Base-by-base conservation (phyloP, 345 rosid genomes). In the Euphorbia lathyris region DNA sequence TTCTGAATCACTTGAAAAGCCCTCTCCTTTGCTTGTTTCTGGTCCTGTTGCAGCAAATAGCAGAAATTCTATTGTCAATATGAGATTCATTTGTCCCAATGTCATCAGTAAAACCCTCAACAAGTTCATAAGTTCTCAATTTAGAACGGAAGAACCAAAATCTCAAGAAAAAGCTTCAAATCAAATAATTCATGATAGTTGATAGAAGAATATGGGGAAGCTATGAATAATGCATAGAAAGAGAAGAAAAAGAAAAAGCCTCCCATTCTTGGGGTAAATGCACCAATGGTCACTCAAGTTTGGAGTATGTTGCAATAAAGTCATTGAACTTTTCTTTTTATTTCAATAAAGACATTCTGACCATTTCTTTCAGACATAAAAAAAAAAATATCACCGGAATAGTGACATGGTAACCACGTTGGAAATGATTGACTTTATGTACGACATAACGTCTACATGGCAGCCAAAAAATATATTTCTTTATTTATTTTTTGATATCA, bases 1-100 rank as follows among this genome's bases (percentile, higher is more conserved):
- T 8, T 90, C 96, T 7, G 91, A 87, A 75, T 87, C 88, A 29
- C 84, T 72, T 42, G 78, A 79, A 40, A 82, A 78, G 47, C 74
- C 87, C 58, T 76, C 86, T 11, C 79, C 83, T 76, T 80, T 68
- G 40, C 60, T 59, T 50, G 10, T 25, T 58, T 61, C 71, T 22
- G 66, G 83, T 66, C 65, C 81, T 64, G 50, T 59, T 38, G 42
- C 70, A 52, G 10, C 38, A 79, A 9, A 76, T 65, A 20, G 32
- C 36, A 73, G 59, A 60, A 7, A 29, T 9, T 20, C 34, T 6
- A 20, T 30, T 63, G 30, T 42, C 29, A 66, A 8, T 23, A 2
- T 48, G 29, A 51, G 60, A 73, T 52, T 22, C 25, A 7, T 23
- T 30, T 8, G 42, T 66, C 17, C n/a, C n/a, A 5, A 63, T 1